Evolutionary conservation across 1,284 basidiomycete species (phyloP), one percentile per base, ranked within the genome.

Genomic region (Trametes sp.): DNA sequence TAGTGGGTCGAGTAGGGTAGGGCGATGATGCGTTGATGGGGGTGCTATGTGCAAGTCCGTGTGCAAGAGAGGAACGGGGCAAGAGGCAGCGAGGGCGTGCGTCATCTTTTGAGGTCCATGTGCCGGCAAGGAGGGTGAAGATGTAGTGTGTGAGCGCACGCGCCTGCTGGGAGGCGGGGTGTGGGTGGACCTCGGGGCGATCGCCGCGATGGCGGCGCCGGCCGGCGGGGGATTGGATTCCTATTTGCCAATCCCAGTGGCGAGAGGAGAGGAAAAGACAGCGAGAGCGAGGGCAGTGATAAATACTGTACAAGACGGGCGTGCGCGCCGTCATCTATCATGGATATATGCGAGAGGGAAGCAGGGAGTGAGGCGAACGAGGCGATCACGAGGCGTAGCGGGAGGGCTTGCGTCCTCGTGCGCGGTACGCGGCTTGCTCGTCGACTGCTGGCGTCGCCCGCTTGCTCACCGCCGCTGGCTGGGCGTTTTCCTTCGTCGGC

Each of bases 371-470:
- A 29, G 54, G 35, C 57, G 55, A 56, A 45, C 46, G 54, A 33
- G 48, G 36, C 36, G 54, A 62, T 68, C 66, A 74, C 64, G 71
- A 70, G 6, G 68, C 59, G 36, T 64, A 46, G 41, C 74, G 73
- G 29, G 69, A 65, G 26, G 69, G 45, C 65, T 71, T 73, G 42
- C 76, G 73, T 4, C 76, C 76, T n/a, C 75, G 73, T 24, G 68
- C 48, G 28, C 67, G 68, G 64, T 69, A 75, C 38, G 72, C 75
- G 23, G 73, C 72, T 51, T 75, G 72, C 13, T 74, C 73, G 24
- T 69, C 68, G 9, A 48, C 65, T 8, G 64, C 49, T 21, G 61
- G 28, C 26, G 63, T 49, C 28, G 44, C 31, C 19, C 44, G 59
- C 38, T 46, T 58, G 55, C 54, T 50, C 60, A 50, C 36, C 36